Evolutionary conservation across 164 flowering plant genomes (phyloP), one percentile per base, ranked within the genome.

Genomic region (Vitis rotundifolia): DNA sequence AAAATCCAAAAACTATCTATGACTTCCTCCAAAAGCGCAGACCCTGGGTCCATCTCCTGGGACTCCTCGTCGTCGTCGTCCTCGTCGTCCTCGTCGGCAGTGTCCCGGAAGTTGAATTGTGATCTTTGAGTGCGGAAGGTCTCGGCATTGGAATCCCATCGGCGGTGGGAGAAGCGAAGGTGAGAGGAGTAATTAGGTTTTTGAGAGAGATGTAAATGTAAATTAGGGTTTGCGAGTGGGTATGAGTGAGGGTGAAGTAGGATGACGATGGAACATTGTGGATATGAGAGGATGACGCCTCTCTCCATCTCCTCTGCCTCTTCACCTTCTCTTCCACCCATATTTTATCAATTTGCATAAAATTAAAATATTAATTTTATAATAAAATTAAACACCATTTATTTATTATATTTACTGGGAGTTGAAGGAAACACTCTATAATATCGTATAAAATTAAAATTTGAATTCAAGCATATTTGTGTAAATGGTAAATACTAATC

Each of bases 1-100:
- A 87, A 56, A 70, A 87, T 76, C 89, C 87, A 84, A 37, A 89
- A 9, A 64, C 62, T 73, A 57, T 87, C 88, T 19, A 86, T 48
- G 63, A 49, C 74, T 72, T 85, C 80, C 55, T 82, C 83, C 49
- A 76, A 61, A 61, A 76, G 51, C 14, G 80, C 76, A 71, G 29
- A 47, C 12, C 18, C 80, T 49, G 61, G 58, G 3, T 74, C 79
- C 13, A 59, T 67, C 15, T 53, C 72, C 63, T 9, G 14, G 2
- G 59, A 18, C n/a, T 72, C 63, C 55, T 74, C 68, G 11, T 69
- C 73, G 1, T 66, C 83, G 4, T 75, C 72, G 2, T 68, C 73
- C 1, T 71, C 79, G 0, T 62, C 76, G 3, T 73, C 85, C 1
- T 65, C 76, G 8, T 56, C 70, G 15, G 58, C 80, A 48, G 37